Evolutionary conservation across 179 eudicot species (phyloP), one percentile per base, ranked within the genome.

Genomic region (Drosera spatulata): DNA sequence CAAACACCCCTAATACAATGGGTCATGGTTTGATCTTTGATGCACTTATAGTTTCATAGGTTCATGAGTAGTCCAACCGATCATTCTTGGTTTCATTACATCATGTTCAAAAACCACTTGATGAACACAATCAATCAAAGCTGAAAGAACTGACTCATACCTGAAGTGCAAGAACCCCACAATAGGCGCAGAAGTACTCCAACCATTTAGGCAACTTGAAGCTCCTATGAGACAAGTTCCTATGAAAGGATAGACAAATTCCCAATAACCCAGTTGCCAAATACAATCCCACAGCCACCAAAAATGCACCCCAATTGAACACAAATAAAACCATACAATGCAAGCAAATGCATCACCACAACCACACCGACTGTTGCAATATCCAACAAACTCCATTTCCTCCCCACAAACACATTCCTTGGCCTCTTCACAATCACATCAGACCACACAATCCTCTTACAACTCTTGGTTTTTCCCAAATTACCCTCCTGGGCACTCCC

Each of bases 151-250:
- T 22, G 33, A 22, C 33, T 22, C 64, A 2, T 11, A 91, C 97
- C 95, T 88, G 96, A 65, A 91, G 83, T 14, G 96, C 91, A 56
- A 73, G 83, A 68, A 66, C 79, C 0, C 97, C 97, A 58, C 82
- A 85, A 61, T 91, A 88, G 0, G 96, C 95, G 67, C 71, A 84
- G 10, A 78, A 66, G 70, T 88, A 91, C 69, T 91, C 97, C 12
- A 91, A 88, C 96, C 91, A 91, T 74, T 85, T 91, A 40, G 97
- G 96, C 41, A 91, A 79, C 73, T 62, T 83, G 60, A 91, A 91
- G 67, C 95, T 84, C 55, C 79, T 22, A 63, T 88, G 98, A 52
- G 96, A 65, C 55, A 88, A 78, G 77, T 85, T 75, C 62, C 96
- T 66, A 58, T 91, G 98, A 65, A 43, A 91, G 4, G 95, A 88